phyloP scores from a whole-genome alignment of 176 grass and related monocot species.

The Typha latifolia region DNA sequence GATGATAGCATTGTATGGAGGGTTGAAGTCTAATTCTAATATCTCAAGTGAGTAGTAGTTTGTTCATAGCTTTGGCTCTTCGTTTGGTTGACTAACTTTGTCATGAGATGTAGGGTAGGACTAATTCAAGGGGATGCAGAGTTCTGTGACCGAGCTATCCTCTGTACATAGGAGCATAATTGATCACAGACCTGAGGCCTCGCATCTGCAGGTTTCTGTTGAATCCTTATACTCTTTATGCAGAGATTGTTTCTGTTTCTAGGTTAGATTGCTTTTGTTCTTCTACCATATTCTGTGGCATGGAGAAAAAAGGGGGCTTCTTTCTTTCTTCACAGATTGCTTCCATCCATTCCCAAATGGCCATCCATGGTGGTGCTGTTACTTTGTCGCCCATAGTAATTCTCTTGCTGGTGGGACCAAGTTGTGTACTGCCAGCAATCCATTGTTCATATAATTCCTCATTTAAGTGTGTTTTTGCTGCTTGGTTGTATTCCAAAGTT shows the following conservation, averaged over 20 bases:
- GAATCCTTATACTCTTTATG: not conserved
- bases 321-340: no score
- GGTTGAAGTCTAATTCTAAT: no score
- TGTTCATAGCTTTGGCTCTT: not conserved
- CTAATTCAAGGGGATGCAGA: not conserved
- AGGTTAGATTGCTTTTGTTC: not conserved
- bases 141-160: not conserved
- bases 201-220: not conserved
- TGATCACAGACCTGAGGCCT: not conserved
- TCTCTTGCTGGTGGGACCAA: not conserved
- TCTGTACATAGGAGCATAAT: slow-evolving; percentile 1
- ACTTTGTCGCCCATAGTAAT: not conserved
- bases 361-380: not conserved
- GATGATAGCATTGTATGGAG: not conserved
- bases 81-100: not conserved
- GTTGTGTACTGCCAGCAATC: not conserved
- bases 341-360: not conserved
- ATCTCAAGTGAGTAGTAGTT: no score
- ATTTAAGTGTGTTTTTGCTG: no score
- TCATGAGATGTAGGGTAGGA: not conserved
- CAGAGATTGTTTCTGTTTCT: no score
- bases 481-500: no score
- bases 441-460: no score
- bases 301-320: no score
- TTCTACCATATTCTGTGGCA: not conserved